phyloP scores from a whole-genome alignment of 106 monocot genomes.

The Platanthera guangdongensis region DNA sequence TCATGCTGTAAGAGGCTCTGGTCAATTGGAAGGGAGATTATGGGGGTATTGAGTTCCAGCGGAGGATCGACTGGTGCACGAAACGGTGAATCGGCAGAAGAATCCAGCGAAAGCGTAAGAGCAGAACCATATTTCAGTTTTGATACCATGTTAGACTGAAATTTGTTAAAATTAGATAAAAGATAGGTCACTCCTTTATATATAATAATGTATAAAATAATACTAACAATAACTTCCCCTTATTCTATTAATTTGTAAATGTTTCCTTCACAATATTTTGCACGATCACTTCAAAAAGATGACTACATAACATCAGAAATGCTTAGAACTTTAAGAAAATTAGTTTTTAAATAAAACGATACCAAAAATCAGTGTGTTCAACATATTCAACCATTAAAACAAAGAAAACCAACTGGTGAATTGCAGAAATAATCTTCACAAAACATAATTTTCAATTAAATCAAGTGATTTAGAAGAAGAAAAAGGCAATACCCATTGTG shows the following conservation, averaged over 20 bases:
- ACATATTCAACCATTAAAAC: background rate
- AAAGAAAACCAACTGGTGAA: background rate
- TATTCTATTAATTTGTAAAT: background rate
- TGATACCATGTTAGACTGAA: no score
- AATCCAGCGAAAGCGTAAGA: no score
- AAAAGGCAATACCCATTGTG: constrained; percentile 72
- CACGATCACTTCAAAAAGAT: background rate
- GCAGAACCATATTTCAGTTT: no score
- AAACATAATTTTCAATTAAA: background rate
- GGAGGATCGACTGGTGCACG: no score
- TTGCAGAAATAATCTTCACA: background rate
- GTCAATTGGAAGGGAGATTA: no score
- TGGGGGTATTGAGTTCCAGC: no score
- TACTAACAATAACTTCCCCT: no score
- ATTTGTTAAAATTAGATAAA: no score
- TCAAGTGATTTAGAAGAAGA: background rate
- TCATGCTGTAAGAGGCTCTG: no score
- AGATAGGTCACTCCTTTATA: no score
- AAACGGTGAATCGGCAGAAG: no score
- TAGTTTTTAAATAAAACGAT: background rate
- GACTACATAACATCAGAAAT: background rate
- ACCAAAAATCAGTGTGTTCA: background rate
- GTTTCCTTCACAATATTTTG: background rate
- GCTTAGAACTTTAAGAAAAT: background rate
- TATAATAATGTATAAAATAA: no score